Evolutionary conservation across 495 filamentous ascomycete genomes (phyloP), one percentile per base, ranked within the genome.

Genomic region (Glonium stellatum): DNA sequence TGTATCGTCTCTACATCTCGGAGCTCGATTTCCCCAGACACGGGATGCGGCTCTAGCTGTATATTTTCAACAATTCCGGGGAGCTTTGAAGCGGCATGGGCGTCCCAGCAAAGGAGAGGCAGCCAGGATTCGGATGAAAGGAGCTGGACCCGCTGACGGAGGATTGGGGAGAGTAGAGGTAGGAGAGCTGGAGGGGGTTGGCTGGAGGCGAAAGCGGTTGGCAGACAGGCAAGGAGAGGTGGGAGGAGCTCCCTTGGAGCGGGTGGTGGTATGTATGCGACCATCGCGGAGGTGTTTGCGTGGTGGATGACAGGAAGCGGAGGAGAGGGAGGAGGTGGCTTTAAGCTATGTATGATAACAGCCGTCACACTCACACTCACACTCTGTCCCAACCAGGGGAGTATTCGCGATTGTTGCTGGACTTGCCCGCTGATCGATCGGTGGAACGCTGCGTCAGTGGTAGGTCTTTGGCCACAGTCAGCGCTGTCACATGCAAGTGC

Each of bases 1-100:
- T 74, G 73, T 31, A 81, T 78, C 18, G 81, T 75, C 18, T 84
- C 76, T 18, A 86, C 80, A 52, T 89, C 86, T 13, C 79, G 78
- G 8, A 87, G 69, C 68, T 98, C 93, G 34, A 98, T 83, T 70
- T 97, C 91, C 23, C 95, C 93, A 0, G 90, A 96, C 6, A 87
- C 87, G 8, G 93, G 93, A 70, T 98, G 93, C 22, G 89, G 89
- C 66, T 96, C 88, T 44, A 96, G 83, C 25, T 74, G 76, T 35
- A 89, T 81, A 31, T 78, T 80, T 63, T 83, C 79, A 22, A 92
- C 80, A 35, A 88, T 74, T 15, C 77, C 74, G 11, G 80, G 80
- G 15, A 98, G 79, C 58, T 77, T 81, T 31, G 87, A 75, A 1
- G 86, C 89, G 55, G 85, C 84, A 12, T 77, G 71, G 0, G 77